Conservation (phyloP, 306 rosid genomes). For the Comarum palustre region DNA sequence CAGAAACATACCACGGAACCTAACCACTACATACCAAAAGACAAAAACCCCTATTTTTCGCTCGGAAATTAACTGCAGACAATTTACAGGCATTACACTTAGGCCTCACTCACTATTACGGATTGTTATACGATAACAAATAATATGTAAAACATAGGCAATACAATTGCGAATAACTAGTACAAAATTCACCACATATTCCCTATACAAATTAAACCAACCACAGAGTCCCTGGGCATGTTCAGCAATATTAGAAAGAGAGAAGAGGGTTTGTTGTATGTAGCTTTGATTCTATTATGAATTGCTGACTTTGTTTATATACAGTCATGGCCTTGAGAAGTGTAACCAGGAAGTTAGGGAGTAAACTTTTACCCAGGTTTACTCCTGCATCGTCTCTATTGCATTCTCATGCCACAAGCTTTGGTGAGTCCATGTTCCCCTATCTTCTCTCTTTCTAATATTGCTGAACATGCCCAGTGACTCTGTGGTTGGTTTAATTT, state of each 20-base stretch:
- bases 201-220: not conserved
- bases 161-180: not conserved
- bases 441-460: slow-evolving; percentile 8
- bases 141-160: not conserved
- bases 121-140: not conserved
- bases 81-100: not conserved
- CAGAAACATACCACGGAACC: not conserved
- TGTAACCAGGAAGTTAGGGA: slow-evolving; percentile 45
- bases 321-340: slow-evolving; percentile 64
- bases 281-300: not conserved
- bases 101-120: not conserved
- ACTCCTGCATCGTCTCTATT: slow-evolving; percentile 47
- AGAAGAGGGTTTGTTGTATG: not conserved
- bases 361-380: slow-evolving; percentile 46
- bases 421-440: slow-evolving; percentile 51
- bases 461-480: not conserved
- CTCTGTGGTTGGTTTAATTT: not conserved
- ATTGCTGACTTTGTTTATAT: not conserved
- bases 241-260: not conserved
- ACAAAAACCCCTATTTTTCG: not conserved
- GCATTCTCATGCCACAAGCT: slow-evolving; percentile 95
- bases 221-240: not conserved
- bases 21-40: not conserved
- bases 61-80: not conserved
- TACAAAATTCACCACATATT: not conserved